Percentiles rank a stretch among this genome's conserved stretches.
phyloP scores from a whole-genome alignment of 495 filamentous ascomycete species.

The Lentithecium fluviatile region DNA sequence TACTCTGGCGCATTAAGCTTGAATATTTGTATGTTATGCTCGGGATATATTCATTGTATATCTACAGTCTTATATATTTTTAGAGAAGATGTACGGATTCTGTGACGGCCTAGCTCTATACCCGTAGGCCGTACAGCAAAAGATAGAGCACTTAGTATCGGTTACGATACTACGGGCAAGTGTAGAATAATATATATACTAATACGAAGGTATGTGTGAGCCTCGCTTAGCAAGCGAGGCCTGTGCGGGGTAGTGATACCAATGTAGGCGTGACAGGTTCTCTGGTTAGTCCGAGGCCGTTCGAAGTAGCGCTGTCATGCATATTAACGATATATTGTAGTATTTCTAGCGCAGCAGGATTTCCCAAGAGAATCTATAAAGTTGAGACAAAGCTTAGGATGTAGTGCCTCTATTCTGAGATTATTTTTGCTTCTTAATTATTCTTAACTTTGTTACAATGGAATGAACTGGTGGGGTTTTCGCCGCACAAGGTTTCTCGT shows the following conservation, averaged over 20 bases:
- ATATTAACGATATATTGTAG: conserved; percentile 10
- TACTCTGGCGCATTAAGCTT: too few relatives aligned
- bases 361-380: not conserved
- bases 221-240: too few relatives aligned
- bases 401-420: conserved; percentile 9
- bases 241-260: too few relatives aligned
- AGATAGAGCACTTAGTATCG: too few relatives aligned
- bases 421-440: too few relatives aligned
- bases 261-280: too few relatives aligned
- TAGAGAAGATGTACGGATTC: conserved; percentile 1
- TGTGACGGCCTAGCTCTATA: too few relatives aligned
- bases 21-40: conserved; percentile 12
- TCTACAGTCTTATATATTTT: conserved; percentile 7
- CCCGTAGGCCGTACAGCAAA: too few relatives aligned
- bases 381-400: conserved; percentile 8
- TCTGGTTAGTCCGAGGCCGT: conserved; percentile 16
- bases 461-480: conserved; percentile 6
- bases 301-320: conserved; percentile 3
- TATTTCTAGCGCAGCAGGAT: conserved; percentile 16
- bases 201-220: too few relatives aligned
- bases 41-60: conserved; percentile 10
- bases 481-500: not conserved
- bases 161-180: too few relatives aligned
- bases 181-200: too few relatives aligned
- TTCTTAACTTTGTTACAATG: conserved; percentile 1